A percentile compares a stretch with the other conserved stretches of the same genome.
Evolutionary conservation across 352 stramenopile genomes (phyloP).

Genomic region (Phytophthora europaea): DNA sequence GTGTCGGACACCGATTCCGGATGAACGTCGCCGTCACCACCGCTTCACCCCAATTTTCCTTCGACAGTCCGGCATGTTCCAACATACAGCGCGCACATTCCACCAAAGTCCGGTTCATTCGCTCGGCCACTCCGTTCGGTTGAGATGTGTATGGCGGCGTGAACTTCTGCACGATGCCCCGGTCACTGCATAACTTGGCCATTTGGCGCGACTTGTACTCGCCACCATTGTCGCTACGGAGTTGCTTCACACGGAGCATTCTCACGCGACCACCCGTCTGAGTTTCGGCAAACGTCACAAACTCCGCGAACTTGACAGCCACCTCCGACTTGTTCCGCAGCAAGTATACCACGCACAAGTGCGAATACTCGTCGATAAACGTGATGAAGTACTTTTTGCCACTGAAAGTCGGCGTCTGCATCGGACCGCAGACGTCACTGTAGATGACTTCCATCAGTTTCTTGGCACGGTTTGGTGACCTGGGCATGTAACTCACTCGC

Average conservation of each 20-base stretch:
- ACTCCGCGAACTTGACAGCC: conserved; percentile 26
- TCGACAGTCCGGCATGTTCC: conserved; percentile 16
- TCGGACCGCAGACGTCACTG: conserved; percentile 14
- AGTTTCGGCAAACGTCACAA: conserved; percentile 22
- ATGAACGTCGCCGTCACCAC: conserved; percentile 28
- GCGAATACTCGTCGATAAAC: conserved; percentile 71
- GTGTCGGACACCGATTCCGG: conserved; percentile 18
- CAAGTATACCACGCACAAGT: background rate
- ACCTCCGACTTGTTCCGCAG: conserved; percentile 25
- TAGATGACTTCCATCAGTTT: conserved; percentile 6
- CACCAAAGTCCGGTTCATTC: conserved; percentile 13
- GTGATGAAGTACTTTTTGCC: conserved; percentile 41
- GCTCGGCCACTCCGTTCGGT: conserved; percentile 22
- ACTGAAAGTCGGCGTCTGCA: conserved; percentile 8
- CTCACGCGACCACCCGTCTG: conserved; percentile 20
- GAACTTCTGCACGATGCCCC: conserved; percentile 29
- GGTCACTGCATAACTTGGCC: conserved; percentile 11
- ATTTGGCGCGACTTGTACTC: conserved; percentile 17
- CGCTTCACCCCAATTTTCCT: conserved; percentile 18
- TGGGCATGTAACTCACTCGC: conserved; percentile 19
- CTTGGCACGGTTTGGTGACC: conserved; percentile 5
- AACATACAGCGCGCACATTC: conserved; percentile 11
- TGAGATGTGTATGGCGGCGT: conserved; percentile 27
- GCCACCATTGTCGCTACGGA: conserved; percentile 22
- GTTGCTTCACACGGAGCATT: background rate